Evolutionary conservation across 2,329 filamentous ascomycete species (phyloP), one percentile per base, ranked within the genome.

Genomic region (Amphichorda felina): DNA sequence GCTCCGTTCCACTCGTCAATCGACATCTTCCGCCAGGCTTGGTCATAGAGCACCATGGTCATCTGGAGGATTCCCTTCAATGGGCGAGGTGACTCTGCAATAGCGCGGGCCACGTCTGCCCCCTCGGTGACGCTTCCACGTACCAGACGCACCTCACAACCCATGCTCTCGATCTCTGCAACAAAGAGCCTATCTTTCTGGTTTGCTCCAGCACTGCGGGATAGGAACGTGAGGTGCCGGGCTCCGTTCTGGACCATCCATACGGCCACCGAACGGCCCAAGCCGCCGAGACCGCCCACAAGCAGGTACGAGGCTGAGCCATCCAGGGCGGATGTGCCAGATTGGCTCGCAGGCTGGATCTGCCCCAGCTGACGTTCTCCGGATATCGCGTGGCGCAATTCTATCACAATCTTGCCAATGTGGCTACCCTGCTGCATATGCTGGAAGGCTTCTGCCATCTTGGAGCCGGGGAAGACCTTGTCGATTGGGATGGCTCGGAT

Each of bases 51-150:
- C 1, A 42, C 51, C 51, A 59, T 56, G 2, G 55, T 50, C 4
- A 50, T 52, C 15, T 60, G 53, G 2, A 59, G 38, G 2, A 57
- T 47, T 16, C 56, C 55, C 6, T 48, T 44, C 2, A 59, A 37
- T 18, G 4, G 14, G 11, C 4, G 14, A 10, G 8, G 33, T 14
- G 17, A 35, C 2, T 28, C 34, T 17, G 18, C 25, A 2, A 49
- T 41, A 6, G 45, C 43, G 4, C 19, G 27, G 13, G 39, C 35
- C 5, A 49, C 46, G 7, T 39, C 40, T 0, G 38, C 27, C 2
- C 42, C 41, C 16, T 44, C 37, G 3, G 30, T 32, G 3, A 42
- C 37, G 18, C 45, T 50, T 4, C 50, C 48, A 3, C 43, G 32
- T 3, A 53, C 36, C 11, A 54, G 46, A 10, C 6, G 6, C 6